Base-by-base conservation (phyloP, 805 yeast species). In the Cyberlindnera bimundalis region DNA sequence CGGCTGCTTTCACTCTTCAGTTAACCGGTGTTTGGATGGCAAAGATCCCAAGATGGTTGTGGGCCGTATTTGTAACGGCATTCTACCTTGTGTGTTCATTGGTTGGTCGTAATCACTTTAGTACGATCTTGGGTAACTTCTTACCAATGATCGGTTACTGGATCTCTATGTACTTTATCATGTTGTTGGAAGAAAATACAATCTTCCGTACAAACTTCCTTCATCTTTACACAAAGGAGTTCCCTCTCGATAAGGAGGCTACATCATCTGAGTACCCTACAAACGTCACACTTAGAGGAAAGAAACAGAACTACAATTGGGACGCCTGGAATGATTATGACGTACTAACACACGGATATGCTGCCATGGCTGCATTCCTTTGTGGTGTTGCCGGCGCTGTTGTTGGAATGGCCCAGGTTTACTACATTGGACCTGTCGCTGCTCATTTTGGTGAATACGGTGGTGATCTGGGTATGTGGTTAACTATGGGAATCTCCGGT, bases 121-220 rank as follows among this genome's bases (percentile, higher is more conserved):
- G 86, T 42, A 70, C 78, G 3, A 85, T 88, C 45, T 66, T 87
- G 50, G 79, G 87, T 10, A 87, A 87, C 55, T 87, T 87, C 62
- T 66, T 87, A 53, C 96, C 96, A 9, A 87, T 87, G 96, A 75
- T 87, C 43, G 95, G 95, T 2, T 87, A 87, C 64, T 87, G 96
- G 96, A 76, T 85, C 41, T 77, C 90, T 43, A 84, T 87, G 65
- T 88, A 87, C 60, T 76, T 81, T 52, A 73, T 76, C n/a, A 59
- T 87, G 33, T 62, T 86, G 25, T 44, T 85, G 3, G 86, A 84
- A 49, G 96, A 87, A 59, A 85, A 85, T 55, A 42, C 71, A 4
- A 69, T 86, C 14, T 87, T 87, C 66, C 72, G 96, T 56, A 70
- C 61, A 34, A 52, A 64, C 30, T 62, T 67, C 41, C 58, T 77